Conservation (phyloP, 2,329 filamentous ascomycete species). For the Ophiostoma himal-ulmi region DNA sequence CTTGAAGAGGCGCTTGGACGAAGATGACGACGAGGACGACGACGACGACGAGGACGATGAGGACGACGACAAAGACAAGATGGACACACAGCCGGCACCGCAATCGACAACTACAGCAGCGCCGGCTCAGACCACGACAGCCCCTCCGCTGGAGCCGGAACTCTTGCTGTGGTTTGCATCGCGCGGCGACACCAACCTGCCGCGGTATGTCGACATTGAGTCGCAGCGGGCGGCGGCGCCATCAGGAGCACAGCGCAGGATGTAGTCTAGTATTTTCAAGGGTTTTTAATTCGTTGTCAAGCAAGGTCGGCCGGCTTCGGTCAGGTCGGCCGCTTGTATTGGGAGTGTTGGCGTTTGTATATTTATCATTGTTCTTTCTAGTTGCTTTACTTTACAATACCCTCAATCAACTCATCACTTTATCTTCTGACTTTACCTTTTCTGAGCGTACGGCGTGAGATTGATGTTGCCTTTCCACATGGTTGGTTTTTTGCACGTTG, state of each 20-base stretch:
- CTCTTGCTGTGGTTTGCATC: slow-evolving; percentile 43
- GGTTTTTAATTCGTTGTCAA: neutral
- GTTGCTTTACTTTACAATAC: neutral
- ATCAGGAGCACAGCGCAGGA: slow-evolving; percentile 20
- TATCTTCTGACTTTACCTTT: neutral
- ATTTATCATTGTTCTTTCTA: neutral
- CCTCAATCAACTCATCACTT: neutral
- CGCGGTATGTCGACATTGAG: slow-evolving; percentile 40
- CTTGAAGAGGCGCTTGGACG: slow-evolving; percentile 50
- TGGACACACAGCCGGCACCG: slow-evolving; percentile 21
- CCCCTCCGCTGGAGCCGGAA: slow-evolving; percentile 39
- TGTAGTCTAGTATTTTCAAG: neutral
- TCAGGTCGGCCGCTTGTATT: neutral
- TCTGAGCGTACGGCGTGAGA: neutral
- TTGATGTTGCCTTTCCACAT: neutral
- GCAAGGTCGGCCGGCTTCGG: neutral
- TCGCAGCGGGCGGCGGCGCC: slow-evolving; percentile 24
- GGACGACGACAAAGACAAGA: slow-evolving; percentile 33
- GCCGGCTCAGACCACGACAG: slow-evolving; percentile 26
- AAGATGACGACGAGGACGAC: slow-evolving; percentile 52
- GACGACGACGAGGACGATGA: slow-evolving; percentile 47
- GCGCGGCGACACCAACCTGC: slow-evolving; percentile 42
- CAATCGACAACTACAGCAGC: slow-evolving; percentile 18
- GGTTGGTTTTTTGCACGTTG: neutral
- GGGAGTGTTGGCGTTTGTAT: neutral